Evolutionary conservation across 441 rosid species (phyloP).

Genomic region (Syzygium malaccense): DNA sequence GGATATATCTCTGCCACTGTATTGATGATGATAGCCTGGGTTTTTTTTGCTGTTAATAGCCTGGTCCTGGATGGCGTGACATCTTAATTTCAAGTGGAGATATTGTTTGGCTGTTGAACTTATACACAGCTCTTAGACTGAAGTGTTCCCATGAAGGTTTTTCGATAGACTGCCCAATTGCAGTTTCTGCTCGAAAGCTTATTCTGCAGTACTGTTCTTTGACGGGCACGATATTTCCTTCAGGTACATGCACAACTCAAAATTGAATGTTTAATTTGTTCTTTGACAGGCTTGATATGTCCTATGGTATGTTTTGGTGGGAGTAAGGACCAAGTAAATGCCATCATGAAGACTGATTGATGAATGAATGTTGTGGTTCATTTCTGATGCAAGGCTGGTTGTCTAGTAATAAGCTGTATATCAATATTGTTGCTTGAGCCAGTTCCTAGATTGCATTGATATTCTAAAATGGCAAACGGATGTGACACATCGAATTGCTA

Average conservation of each 20-base stretch:
- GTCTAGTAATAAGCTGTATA: background rate
- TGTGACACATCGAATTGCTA: background rate
- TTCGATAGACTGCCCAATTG: constrained; percentile 94
- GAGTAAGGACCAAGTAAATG: background rate
- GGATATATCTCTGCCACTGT: background rate
- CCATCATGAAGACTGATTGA: background rate
- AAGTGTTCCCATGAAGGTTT: constrained; percentile 63
- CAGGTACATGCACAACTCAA: constrained; percentile 34
- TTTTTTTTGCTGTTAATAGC: constrained; percentile 50
- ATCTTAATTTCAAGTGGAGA: constrained; percentile 87
- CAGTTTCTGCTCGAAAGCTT: constrained; percentile 92
- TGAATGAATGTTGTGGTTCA: background rate
- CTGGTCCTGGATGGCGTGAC: constrained; percentile 90
- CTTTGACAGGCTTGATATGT: background rate
- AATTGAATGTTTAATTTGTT: background rate
- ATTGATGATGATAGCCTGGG: constrained; percentile 7
- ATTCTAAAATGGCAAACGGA: background rate
- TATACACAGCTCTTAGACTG: constrained; percentile 76
- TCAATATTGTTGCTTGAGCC: background rate
- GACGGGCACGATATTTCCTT: constrained; percentile 70
- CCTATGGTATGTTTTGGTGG: background rate
- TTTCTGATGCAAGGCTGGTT: background rate
- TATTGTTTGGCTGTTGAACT: constrained; percentile 70
- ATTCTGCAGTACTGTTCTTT: constrained; percentile 88
- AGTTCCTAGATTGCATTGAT: background rate